These are phyloP conservation scores for Arthromyces matolae DNA, from an alignment of 768 basidiomycete genomes.

Conservation along the genomic window DNA sequence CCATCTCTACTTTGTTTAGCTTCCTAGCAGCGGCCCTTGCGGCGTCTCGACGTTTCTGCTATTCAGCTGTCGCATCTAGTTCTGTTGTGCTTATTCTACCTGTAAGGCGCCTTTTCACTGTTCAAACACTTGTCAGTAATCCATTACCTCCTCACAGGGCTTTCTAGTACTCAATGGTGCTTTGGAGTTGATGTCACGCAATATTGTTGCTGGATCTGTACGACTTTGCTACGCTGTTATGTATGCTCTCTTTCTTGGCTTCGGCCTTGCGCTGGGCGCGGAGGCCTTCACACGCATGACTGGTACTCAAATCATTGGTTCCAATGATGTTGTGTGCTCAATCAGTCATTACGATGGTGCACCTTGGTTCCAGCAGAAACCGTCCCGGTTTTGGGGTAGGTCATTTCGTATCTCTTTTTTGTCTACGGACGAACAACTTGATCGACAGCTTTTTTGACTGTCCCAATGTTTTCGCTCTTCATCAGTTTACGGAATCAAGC, in stretches of 20 bases:
- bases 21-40: slow-evolving; percentile 77
- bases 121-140: slow-evolving; percentile 13
- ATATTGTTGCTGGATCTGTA: slow-evolving; percentile 82
- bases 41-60: slow-evolving; percentile 67
- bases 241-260: slow-evolving; percentile 76
- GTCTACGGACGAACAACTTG: not conserved
- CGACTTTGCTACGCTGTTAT: slow-evolving; percentile 75
- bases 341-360: slow-evolving; percentile 50
- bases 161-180: slow-evolving; percentile 70
- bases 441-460: slow-evolving; percentile 58
- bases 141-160: slow-evolving; percentile 30
- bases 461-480: slow-evolving; percentile 65
- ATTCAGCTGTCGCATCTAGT: slow-evolving; percentile 73
- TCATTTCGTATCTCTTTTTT: slow-evolving; percentile 4
- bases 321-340: slow-evolving; percentile 59
- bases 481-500: slow-evolving; percentile 64
- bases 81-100: slow-evolving; percentile 80
- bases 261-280: slow-evolving; percentile 80
- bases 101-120: slow-evolving; percentile 31
- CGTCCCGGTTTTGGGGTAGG: slow-evolving; percentile 67
- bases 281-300: slow-evolving; percentile 62
- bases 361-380: slow-evolving; percentile 73
- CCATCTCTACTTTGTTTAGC: slow-evolving; percentile 73
- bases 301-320: slow-evolving; percentile 38
- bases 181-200: slow-evolving; percentile 76